Evolutionary conservation across 2,329 filamentous ascomycete species (phyloP), one percentile per base, ranked within the genome.

Genomic region (Pseudogymnoascus sp.): DNA sequence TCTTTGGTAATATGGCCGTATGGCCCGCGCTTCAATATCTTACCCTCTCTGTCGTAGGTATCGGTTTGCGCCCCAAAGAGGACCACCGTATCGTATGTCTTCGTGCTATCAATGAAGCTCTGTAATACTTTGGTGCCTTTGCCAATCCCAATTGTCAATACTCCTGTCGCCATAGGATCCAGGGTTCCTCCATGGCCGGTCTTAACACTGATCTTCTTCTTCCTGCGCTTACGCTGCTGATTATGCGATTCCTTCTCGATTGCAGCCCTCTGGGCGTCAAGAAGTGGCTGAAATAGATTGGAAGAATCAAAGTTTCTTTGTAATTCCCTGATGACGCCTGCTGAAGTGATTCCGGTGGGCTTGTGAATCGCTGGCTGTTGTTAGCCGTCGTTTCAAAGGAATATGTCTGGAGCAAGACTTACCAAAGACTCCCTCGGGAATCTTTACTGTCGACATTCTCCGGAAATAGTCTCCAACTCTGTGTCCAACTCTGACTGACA

Each of bases 111-210:
- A 47, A 97, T 79, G 72, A 97, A 97, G 35, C 84, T 78, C 39
- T 83, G 78, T 1, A 99, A 81, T 12, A 82, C 78, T 74, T 97
- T 99, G 61, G 94, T 99, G 38, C 90, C 94, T 62, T 82, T 85
- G 35, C 93, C 94, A 59, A 97, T 81, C 61, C 93, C 94, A 6
- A 94, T 80, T 65, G 97, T 91, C 58, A 99, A 81, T 22, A 99
- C 90, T 50, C 94, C 94, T 1, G 92, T 96, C 7, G 94, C 94
- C 69, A 97, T 81, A 25, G 94, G 94, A 71, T 99, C 94, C 16
- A 99, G 82, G 1, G 94, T 99, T 43, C 94, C 94, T 63, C 94
- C 94, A 76, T 99, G 94, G 34, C 94, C 94, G 70, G 97, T 89
- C 78, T 97, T 99, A 67, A 97, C 87, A 64, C 90, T 84, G 4